A percentile compares a stretch with the other conserved stretches of the same genome.
Evolutionary conservation across 495 filamentous ascomycete genomes (phyloP).

Genomic region (Tricharina praecox): DNA sequence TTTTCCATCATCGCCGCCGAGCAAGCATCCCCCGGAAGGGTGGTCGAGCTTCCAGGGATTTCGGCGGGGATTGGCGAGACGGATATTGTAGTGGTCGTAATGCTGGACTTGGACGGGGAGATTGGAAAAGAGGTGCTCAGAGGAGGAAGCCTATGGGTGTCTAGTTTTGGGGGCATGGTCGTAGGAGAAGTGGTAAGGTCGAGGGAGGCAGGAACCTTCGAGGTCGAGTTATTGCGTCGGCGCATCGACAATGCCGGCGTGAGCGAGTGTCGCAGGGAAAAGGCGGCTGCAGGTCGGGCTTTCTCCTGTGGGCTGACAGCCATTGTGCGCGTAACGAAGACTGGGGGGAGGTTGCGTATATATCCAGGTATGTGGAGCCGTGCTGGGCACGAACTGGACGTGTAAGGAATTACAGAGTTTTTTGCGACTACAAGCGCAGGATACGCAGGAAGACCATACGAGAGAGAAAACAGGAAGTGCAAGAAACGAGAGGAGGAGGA

Average conservation of each 20-base stretch:
- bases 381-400: no score
- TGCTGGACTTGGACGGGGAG: background rate
- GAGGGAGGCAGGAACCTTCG: no score
- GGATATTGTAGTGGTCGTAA: background rate
- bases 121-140: background rate
- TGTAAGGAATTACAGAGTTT: no score
- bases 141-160: background rate
- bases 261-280: background rate
- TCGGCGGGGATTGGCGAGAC: background rate
- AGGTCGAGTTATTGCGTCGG: background rate
- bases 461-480: no score
- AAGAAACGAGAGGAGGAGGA: no score
- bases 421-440: no score
- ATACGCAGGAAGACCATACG: no score
- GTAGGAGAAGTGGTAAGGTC: no score
- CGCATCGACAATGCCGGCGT: background rate
- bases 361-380: background rate
- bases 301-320: constrained; percentile 3
- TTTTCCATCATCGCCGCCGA: no score
- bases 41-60: no score
- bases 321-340: background rate
- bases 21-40: no score
- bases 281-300: background rate
- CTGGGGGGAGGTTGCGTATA: background rate
- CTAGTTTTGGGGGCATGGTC: no score